Evolutionary conservation across 306 rosid species (phyloP).

Genomic region (Quercus agrifolia): DNA sequence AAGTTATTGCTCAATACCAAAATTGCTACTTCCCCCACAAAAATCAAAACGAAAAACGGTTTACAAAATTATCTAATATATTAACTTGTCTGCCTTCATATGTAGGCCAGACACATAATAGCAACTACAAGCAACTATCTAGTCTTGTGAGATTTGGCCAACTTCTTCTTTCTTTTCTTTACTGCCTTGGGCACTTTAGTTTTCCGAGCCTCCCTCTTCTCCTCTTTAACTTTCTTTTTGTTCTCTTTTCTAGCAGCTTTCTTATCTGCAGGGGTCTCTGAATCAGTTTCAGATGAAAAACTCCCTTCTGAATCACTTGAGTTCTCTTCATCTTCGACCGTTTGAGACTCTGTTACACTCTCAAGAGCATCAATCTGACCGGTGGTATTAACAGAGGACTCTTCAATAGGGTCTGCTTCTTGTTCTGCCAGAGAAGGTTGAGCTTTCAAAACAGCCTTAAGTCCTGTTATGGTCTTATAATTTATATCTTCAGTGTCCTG

Average conservation of each 20-base stretch:
- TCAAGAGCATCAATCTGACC: slow-evolving; percentile 11
- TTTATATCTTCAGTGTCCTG: slow-evolving; percentile 62
- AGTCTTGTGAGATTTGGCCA: slow-evolving; percentile 64
- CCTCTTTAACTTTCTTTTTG: slow-evolving; percentile 85
- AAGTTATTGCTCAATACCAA: neutral
- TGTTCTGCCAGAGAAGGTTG: slow-evolving; percentile 24
- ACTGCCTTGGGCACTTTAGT: slow-evolving; percentile 75
- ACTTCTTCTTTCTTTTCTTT: slow-evolving; percentile 76
- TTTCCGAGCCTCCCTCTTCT: slow-evolving; percentile 81
- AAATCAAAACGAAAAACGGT: neutral
- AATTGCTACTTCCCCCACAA: neutral
- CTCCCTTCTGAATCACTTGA: slow-evolving; percentile 46
- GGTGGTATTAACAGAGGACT: neutral
- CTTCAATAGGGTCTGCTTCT: slow-evolving; percentile 15
- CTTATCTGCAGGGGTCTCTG: slow-evolving; percentile 47
- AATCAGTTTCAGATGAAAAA: slow-evolving; percentile 36
- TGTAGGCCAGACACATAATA: neutral
- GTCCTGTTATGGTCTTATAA: slow-evolving; percentile 80
- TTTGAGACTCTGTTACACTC: slow-evolving; percentile 27
- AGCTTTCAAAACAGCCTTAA: slow-evolving; percentile 45
- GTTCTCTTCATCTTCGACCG: slow-evolving; percentile 32
- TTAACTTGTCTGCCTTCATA: neutral
- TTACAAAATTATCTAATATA: neutral
- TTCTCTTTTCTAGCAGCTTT: slow-evolving; percentile 84
- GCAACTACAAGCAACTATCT: slow-evolving; percentile 28